A percentile compares a stretch with the other conserved stretches of the same genome.
Conservation (phyloP, 805 yeast genomes). For the Torulaspora gathmanii region DNA sequence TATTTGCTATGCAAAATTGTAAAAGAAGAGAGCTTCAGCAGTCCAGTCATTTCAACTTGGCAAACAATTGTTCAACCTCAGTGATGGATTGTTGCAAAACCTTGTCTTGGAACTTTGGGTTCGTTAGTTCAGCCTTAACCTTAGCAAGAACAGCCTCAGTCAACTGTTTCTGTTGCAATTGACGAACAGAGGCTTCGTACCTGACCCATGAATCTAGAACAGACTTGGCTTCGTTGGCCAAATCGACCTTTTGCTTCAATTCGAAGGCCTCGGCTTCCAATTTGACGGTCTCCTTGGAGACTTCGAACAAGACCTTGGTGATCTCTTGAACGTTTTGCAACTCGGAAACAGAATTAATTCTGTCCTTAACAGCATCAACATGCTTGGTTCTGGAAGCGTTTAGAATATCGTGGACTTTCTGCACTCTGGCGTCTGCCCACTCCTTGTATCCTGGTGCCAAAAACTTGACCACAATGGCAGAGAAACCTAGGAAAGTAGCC, state of each 20-base stretch:
- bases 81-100: conserved; percentile 85
- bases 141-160: conserved; percentile 80
- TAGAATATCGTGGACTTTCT: conserved; percentile 73
- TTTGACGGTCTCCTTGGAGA: conserved; percentile 94
- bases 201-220: conserved; percentile 99
- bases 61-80: conserved; percentile 84
- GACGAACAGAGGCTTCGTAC: conserved; percentile 94
- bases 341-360: conserved; percentile 83
- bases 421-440: conserved; percentile 84
- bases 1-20: conserved; percentile 4
- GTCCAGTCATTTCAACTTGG: conserved; percentile 33
- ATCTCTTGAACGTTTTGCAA: conserved; percentile 87
- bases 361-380: conserved; percentile 85
- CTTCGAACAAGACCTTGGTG: conserved; percentile 86
- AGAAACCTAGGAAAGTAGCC: conserved; percentile 72
- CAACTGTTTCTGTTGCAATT: conserved; percentile 89
- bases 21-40: not conserved
- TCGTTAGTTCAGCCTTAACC: conserved; percentile 77
- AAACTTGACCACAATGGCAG: conserved; percentile 72
- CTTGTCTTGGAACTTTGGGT: conserved; percentile 90
- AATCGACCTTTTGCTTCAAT: conserved; percentile 83
- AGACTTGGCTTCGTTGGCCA: conserved; percentile 86
- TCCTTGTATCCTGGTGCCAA: conserved; percentile 93
- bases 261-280: conserved; percentile 92
- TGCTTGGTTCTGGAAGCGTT: conserved; percentile 87